Conservation (phyloP, 2,329 filamentous ascomycete genomes). For the Aspergillus sp. region DNA sequence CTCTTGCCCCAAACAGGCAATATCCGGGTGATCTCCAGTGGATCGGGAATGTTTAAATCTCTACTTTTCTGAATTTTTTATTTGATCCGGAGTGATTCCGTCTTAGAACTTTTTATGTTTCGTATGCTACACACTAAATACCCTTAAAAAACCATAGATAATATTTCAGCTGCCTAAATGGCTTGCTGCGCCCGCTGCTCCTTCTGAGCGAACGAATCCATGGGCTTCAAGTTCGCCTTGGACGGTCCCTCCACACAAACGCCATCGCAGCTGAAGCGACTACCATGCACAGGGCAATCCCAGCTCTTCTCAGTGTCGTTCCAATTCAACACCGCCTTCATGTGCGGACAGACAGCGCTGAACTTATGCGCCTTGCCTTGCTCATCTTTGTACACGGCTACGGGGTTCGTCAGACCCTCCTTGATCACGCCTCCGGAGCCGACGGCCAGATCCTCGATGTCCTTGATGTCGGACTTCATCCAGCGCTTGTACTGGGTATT, state of each 20-base stretch:
- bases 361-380: constrained; percentile 53
- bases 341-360: constrained; percentile 58
- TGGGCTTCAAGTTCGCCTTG: constrained; percentile 38
- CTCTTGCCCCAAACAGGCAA: neutral
- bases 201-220: neutral
- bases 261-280: constrained; percentile 47
- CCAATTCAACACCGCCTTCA: constrained; percentile 60
- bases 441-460: constrained; percentile 56
- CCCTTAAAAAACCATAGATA: neutral
- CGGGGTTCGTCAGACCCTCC: constrained; percentile 46
- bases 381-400: constrained; percentile 60
- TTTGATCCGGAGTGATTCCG: no score
- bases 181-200: neutral
- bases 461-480: constrained; percentile 55
- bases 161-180: neutral
- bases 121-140: neutral
- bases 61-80: no score
- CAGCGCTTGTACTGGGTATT: constrained; percentile 60
- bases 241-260: constrained; percentile 45
- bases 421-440: constrained; percentile 58
- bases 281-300: constrained; percentile 56
- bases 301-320: constrained; percentile 56
- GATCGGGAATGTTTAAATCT: no score
- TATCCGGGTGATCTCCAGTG: neutral
- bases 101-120: no score